Conservation (phyloP, 1,284 basidiomycete genomes). For the Cystobasidiaceae sp. region DNA sequence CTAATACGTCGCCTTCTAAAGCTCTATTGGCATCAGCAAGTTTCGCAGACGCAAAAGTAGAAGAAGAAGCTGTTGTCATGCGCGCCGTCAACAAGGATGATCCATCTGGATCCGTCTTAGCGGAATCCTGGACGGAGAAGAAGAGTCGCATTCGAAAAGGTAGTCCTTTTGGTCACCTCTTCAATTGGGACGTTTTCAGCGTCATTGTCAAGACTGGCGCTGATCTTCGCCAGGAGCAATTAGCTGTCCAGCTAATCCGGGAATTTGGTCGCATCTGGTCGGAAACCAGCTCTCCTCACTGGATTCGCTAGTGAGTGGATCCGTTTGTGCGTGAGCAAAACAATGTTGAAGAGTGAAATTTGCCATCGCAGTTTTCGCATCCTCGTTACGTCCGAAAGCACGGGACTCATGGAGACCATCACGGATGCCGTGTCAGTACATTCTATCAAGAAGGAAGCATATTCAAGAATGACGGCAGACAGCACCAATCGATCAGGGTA, state of each 20-base stretch:
- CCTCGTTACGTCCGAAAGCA: slow-evolving; percentile 85
- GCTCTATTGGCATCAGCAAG: background rate
- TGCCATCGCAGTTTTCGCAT: slow-evolving; percentile 60
- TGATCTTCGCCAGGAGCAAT: slow-evolving; percentile 93
- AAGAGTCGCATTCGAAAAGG: slow-evolving; percentile 87
- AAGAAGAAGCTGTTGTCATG: slow-evolving; percentile 61
- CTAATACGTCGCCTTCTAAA: slow-evolving; percentile 38
- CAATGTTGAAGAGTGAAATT: background rate
- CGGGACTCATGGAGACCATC: slow-evolving; percentile 89
- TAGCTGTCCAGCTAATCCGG: slow-evolving; percentile 89
- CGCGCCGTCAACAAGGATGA: slow-evolving; percentile 94
- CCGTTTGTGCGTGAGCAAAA: no score
- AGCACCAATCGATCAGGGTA: slow-evolving; percentile 34
- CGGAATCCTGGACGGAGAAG: slow-evolving; percentile 94
- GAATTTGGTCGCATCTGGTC: slow-evolving; percentile 93
- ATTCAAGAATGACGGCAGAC: slow-evolving; percentile 88
- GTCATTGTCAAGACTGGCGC: slow-evolving; percentile 98
- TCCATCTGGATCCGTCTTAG: slow-evolving; percentile 86
- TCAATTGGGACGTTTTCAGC: slow-evolving; percentile 67
- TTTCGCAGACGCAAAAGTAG: slow-evolving; percentile 9
- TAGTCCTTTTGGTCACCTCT: slow-evolving; percentile 93
- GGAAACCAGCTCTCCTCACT: slow-evolving; percentile 82
- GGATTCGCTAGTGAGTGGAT: slow-evolving; percentile 82
- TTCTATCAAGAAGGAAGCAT: slow-evolving; percentile 98
- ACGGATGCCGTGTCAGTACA: slow-evolving; percentile 97